Evolutionary conservation across 2,329 filamentous ascomycete species (phyloP).

Genomic region (Pseudocercospora vitis): DNA sequence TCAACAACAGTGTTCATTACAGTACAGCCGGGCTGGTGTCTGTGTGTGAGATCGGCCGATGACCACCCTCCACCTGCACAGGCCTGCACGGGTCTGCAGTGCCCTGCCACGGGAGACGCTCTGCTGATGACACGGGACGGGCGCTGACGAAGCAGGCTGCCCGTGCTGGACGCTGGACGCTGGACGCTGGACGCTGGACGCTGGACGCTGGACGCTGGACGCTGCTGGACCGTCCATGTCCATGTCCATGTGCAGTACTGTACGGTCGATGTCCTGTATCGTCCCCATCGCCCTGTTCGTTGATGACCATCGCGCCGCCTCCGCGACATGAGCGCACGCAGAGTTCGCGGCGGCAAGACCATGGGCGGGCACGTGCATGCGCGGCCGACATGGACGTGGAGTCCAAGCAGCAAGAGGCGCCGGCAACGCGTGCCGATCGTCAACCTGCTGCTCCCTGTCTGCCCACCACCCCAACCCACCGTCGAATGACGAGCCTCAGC

Average conservation of each 20-base stretch:
- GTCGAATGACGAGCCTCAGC: background rate
- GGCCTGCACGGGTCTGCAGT: background rate
- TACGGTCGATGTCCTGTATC: no score
- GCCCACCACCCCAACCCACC: background rate
- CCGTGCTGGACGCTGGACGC: no score
- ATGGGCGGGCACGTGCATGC: background rate
- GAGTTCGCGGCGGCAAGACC: background rate
- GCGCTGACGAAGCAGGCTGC: no score
- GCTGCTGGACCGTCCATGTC: no score
- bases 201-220: no score
- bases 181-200: no score
- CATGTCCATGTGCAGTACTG: no score
- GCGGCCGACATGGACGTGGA: no score
- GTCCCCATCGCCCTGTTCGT: background rate
- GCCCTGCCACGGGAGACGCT: no score
- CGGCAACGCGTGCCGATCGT: conserved; percentile 7
- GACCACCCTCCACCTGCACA: background rate
- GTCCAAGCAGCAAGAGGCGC: background rate
- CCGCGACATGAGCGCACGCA: background rate
- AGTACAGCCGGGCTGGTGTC: background rate
- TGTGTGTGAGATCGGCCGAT: background rate
- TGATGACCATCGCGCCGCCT: background rate
- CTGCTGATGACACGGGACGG: no score
- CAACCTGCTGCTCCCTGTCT: conserved; percentile 2
- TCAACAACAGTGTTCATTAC: no score